Percentiles rank a stretch among this genome's conserved stretches.
These are phyloP conservation scores for Eucalyptus sp. DNA, from an alignment of 345 rosid genomes.

Conservation along the genomic window DNA sequence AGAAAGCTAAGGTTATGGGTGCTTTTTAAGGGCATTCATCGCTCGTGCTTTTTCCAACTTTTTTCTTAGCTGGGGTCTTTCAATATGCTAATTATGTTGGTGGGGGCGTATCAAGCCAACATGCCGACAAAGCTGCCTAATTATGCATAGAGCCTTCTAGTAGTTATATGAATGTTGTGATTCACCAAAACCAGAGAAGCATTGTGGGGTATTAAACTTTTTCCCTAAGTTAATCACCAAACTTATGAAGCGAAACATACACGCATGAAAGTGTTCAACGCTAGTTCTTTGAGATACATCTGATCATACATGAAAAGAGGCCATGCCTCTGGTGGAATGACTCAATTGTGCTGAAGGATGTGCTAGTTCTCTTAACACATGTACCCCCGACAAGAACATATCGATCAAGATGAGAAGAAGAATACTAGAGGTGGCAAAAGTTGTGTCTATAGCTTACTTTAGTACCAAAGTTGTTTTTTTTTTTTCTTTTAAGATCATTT, in stretches of 20 bases:
- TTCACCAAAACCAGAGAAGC: background rate
- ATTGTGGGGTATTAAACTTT: background rate
- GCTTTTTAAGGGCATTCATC: constrained; percentile 12
- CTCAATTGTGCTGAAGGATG: background rate
- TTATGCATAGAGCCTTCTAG: background rate
- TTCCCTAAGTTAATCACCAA: background rate
- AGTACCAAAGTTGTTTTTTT: no score
- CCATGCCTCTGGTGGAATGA: background rate
- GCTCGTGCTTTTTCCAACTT: background rate
- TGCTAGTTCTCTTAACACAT: background rate
- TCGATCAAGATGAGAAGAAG: background rate
- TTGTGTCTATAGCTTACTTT: no score
- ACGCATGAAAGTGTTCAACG: background rate
- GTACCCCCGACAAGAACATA: background rate
- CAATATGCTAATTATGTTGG: background rate
- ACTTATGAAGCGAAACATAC: background rate
- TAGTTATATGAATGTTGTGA: background rate
- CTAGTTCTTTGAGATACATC: background rate
- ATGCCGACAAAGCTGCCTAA: constrained; percentile 33
- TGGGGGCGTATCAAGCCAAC: constrained; percentile 21
- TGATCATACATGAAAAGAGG: background rate
- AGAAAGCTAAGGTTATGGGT: background rate
- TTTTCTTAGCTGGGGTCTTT: background rate
- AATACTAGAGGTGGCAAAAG: no score
- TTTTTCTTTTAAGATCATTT: no score